Evolutionary conservation across 2,329 filamentous ascomycete genomes (phyloP), one percentile per base, ranked within the genome.

Genomic region (Pseudocercospora cruenta): DNA sequence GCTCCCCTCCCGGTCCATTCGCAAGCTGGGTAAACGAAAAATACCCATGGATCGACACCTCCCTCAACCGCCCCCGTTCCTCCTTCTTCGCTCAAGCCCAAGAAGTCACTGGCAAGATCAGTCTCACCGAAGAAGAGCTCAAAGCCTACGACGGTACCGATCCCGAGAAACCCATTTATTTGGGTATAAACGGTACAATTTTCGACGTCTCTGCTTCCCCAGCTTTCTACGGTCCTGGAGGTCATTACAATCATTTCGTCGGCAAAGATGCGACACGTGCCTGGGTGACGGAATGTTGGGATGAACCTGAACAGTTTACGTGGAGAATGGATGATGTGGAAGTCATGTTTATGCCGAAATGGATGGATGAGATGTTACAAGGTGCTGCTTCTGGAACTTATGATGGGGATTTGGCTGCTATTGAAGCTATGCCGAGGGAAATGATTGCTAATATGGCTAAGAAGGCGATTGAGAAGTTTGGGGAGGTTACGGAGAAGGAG

Each of bases 261-360:
- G 74, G 73, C 39, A 66, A 68, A 53, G 74, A 76, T 58, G 74
- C 74, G 5, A 71, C 74, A 4, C 70, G 74, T 54, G 73, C 73
- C 45, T 76, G 73, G 73, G 66, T 76, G 2, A 75, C 74, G 10
- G 73, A 74, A 59, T 76, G 74, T 69, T 76, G 74, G 71, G 74
- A 74, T 53, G 64, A 67, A 7, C 57, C 66, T 8, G 73, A 72
- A 28, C 72, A 76, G 54, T 71, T 75, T 33, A 72, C 71, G 1
- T 69, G 66, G 66, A 61, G 70, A n/a, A 59, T 75, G 62, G 68
- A 73, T 33, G 72, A 70, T 54, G 63, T 76, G 3, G 63, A 74
- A 14, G 67, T 67, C 47, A 72, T 75, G 69, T 76, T 73, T 70
- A 64, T 67, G 62, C 73, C 73, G 4, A 70, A 70, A 26, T 76